Conservation (phyloP, 2,329 filamentous ascomycete species). For the Colletotrichum sp. region DNA sequence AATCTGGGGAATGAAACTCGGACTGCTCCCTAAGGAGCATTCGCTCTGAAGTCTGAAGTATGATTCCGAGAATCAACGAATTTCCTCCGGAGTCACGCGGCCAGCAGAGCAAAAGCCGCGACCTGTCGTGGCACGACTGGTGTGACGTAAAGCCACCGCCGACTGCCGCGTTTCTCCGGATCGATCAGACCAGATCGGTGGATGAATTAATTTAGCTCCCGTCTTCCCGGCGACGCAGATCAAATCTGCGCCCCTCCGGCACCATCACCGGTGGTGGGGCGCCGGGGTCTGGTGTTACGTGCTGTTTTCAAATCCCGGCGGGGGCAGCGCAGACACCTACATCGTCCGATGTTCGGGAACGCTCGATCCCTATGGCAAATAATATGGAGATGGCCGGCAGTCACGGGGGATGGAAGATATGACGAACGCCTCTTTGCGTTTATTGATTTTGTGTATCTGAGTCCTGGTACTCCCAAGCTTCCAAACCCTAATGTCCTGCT, state of each 20-base stretch:
- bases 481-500: background rate
- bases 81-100: background rate
- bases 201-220: background rate
- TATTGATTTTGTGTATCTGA: background rate
- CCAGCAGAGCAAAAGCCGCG: slow-evolving; percentile 6
- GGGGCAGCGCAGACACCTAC: background rate
- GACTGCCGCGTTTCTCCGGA: background rate
- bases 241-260: background rate
- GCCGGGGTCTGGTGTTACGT: slow-evolving; percentile 8
- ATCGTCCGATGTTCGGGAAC: slow-evolving; percentile 4
- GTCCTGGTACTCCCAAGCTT: background rate
- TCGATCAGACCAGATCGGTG: slow-evolving; percentile 2
- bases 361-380: background rate
- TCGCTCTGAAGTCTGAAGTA: background rate
- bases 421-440: background rate
- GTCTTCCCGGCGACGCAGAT: background rate
- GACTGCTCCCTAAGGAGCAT: background rate
- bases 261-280: background rate
- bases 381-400: background rate
- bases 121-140: background rate
- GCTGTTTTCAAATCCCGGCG: slow-evolving; percentile 10
- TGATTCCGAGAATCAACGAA: background rate
- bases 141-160: background rate
- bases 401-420: background rate
- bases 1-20: background rate